These are phyloP conservation scores for Falciphora oryzae DNA, from an alignment of 2,329 filamentous ascomycete genomes.

Conservation along the genomic window DNA sequence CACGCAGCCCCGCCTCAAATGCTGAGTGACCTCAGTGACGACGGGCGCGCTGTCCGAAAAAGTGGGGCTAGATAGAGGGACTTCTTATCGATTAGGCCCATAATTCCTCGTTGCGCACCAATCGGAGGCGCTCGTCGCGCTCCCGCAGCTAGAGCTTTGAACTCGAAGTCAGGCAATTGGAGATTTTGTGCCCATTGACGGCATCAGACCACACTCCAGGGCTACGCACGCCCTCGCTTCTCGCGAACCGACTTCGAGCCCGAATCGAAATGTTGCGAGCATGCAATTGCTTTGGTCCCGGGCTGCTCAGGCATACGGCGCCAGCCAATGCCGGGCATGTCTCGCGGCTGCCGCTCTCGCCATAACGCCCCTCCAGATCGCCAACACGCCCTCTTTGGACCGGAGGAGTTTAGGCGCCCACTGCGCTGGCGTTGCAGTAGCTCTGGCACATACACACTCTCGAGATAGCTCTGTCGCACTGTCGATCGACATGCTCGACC, in stretches of 20 bases:
- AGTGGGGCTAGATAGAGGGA: not conserved
- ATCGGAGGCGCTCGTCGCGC: not conserved
- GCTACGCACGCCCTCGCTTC: slow-evolving; percentile 3
- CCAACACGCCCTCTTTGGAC: not conserved
- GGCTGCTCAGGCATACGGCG: slow-evolving; percentile 57
- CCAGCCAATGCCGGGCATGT: slow-evolving; percentile 60
- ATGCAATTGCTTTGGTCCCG: slow-evolving; percentile 68
- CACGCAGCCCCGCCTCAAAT: not conserved
- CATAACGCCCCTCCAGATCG: not conserved
- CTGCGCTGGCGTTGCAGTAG: not conserved
- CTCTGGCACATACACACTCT: not conserved
- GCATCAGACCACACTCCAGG: slow-evolving; percentile 7
- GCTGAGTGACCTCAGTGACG: not conserved
- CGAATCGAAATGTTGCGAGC: slow-evolving; percentile 29
- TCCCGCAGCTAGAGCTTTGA: not conserved
- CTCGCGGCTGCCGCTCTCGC: slow-evolving; percentile 31
- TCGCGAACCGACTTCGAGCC: not conserved
- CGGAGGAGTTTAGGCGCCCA: not conserved
- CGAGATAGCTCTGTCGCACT: not conserved
- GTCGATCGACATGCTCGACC: not conserved
- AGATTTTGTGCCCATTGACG: not conserved
- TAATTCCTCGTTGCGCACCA: not conserved
- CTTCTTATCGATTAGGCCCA: not conserved
- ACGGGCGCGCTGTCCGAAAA: not conserved
- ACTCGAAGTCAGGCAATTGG: not conserved